Evolutionary conservation across 2,329 filamentous ascomycete species (phyloP), one percentile per base, ranked within the genome.

Genomic region (Penicillium sp.): DNA sequence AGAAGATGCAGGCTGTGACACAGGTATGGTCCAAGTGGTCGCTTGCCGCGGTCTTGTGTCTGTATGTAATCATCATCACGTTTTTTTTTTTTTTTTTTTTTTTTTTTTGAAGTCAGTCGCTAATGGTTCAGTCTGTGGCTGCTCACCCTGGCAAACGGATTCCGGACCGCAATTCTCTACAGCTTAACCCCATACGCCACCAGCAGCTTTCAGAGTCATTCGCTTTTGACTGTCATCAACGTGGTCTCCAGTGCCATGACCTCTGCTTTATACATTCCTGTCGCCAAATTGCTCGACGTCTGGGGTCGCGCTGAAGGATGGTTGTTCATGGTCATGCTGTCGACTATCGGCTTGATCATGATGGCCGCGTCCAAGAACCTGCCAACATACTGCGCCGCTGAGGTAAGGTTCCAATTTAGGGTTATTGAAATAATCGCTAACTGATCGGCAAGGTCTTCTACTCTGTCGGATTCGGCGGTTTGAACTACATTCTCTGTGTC

Each of bases 231-330:
- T 0, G 80, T 83, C 21, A 85, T 84, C 23, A 74, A 75, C 47
- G 82, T 89, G 58, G 79, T 89, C n/a, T 76, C 85, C 7, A 81
- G 76, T 63, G 76, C 86, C 41, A 83, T 88, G 52, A 80, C 81
- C 17, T 86, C 85, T 21, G 79, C 87, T 19, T 76, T 81, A 54
- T 86, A 86, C 69, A 80, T 90, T n/a, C 84, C 86, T 1, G 76
- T 87, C 19, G 86, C 87, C 31, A 90, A 89, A 71, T 76, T 88
- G 19, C 75, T 90, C 63, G 85, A 90, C 72, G 76, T 86, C 35
- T 89, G 84, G 82, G 88, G 86, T 26, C 84, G 87, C 44, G 81
- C 86, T 0, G 82, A 88, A 66, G 87, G 85, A n/a, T 83, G 86
- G 63, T 62, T 81, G 1, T 41, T 86, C 41, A 84, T 84, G 74